Evolutionary conservation across 805 yeast genomes (phyloP).

Genomic region (Ogataea haglerorum): DNA sequence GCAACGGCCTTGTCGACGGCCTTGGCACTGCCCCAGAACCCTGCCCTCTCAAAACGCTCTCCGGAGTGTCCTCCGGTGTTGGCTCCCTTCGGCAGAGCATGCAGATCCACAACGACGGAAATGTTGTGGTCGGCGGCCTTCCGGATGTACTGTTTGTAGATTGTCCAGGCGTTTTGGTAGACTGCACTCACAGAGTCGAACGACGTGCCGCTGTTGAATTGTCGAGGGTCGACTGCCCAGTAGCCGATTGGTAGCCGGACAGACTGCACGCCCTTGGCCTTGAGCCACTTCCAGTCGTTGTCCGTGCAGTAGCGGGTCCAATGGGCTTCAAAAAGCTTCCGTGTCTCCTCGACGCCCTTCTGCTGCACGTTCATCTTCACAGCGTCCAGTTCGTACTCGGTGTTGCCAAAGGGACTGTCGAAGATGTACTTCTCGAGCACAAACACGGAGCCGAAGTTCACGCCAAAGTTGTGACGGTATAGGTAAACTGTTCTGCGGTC

Average conservation of each 20-base stretch:
- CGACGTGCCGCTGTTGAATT: conserved; percentile 55
- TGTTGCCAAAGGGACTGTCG: conserved; percentile 55
- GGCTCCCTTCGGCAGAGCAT: conserved; percentile 92
- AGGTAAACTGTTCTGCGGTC: conserved; percentile 47
- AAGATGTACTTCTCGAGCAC: conserved; percentile 79
- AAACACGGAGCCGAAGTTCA: conserved; percentile 79
- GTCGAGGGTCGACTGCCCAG: conserved; percentile 76
- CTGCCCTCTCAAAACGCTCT: conserved; percentile 52
- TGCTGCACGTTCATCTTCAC: conserved; percentile 46
- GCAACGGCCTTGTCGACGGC: conserved; percentile 45
- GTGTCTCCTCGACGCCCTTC: conserved; percentile 53
- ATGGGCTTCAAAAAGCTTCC: conserved; percentile 52
- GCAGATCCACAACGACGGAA: conserved; percentile 78
- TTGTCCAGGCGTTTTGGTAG: conserved; percentile 72
- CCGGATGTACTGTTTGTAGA: conserved; percentile 50
- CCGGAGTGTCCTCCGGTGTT: conserved; percentile 87
- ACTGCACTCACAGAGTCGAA: conserved; percentile 54
- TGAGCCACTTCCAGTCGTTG: conserved; percentile 78
- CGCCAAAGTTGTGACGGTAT: conserved; percentile 69
- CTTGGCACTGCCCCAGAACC: conserved; percentile 54
- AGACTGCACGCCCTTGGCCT: conserved; percentile 65
- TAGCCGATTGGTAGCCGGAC: conserved; percentile 88
- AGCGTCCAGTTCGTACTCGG: conserved; percentile 73
- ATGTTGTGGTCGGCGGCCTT: conserved; percentile 62
- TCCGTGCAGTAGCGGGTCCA: conserved; percentile 62